phyloP scores from a whole-genome alignment of 1,139 yeast genomes.

The Suhomyces wounanorum region DNA sequence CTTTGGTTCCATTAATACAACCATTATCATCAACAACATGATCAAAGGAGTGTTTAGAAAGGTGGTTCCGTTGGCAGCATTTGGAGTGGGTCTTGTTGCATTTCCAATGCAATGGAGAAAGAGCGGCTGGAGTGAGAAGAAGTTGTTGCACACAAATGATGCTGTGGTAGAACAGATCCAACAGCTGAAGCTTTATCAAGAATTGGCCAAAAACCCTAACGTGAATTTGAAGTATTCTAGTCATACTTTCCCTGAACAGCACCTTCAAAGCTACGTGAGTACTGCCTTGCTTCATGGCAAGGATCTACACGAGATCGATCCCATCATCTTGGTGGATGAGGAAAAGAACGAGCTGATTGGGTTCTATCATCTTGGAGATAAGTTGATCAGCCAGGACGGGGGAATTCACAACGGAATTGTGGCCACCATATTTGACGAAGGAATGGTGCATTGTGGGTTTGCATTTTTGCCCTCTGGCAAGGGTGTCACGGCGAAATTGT shows the following conservation, averaged over 20 bases:
- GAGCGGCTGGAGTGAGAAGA: constrained; percentile 23
- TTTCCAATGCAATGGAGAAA: constrained; percentile 46
- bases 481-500: constrained; percentile 88
- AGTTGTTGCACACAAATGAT: constrained; percentile 30
- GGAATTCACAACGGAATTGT: constrained; percentile 86
- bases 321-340: constrained; percentile 51
- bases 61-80: constrained; percentile 40
- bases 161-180: constrained; percentile 35
- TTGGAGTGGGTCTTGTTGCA: constrained; percentile 49
- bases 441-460: constrained; percentile 84
- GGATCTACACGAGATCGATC: constrained; percentile 64
- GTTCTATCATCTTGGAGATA: constrained; percentile 70
- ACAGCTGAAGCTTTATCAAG: constrained; percentile 32
- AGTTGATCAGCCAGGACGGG: constrained; percentile 67
- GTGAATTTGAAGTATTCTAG: constrained; percentile 34
- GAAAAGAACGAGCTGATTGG: constrained; percentile 51
- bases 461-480: constrained; percentile 75
- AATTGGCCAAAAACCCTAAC: constrained; percentile 29
- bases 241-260: constrained; percentile 59
- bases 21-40: constrained; percentile 9
- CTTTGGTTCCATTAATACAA: not conserved
- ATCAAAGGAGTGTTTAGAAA: constrained; percentile 23
- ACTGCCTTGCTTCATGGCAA: constrained; percentile 68
- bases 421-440: constrained; percentile 83
- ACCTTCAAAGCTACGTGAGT: constrained; percentile 62